Evolutionary conservation across 805 yeast species (phyloP), one percentile per base, ranked within the genome.

Genomic region (Candida tibetensis): DNA sequence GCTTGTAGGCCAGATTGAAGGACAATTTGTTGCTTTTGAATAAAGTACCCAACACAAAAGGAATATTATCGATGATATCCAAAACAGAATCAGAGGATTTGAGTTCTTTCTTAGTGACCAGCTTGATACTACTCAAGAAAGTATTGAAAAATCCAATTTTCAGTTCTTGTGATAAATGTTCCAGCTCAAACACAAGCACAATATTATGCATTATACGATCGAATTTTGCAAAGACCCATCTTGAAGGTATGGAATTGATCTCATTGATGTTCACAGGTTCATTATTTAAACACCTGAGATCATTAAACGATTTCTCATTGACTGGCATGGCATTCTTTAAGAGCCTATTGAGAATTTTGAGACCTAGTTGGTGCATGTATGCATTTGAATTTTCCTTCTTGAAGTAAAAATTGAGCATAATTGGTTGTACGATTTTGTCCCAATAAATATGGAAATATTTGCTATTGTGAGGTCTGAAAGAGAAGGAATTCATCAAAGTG

Each of bases 361-460:
- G 39, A 0, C 72, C 73, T 41, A 65, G 45, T 9, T 51, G 49
- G 39, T 64, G 53, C 58, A 61, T 44, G 27, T 53, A 44, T 1
- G 46, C 27, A 13, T 33, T 50, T 3, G 64, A 51, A 1, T 37
- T 17, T n/a, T 44, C 51, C 28, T 56, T 54, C 17, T 53, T 58
- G 52, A 67, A 66, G 33, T 66, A 67, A 35, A 69, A 60, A 28
- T 50, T 54, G 6, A 47, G 17, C 18, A 69, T 46, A 1, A 64
- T 47, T 1, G 65, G 64, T 27, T 55, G 61, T 8, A 69, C 42
- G 4, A 69, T 47, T 27, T 54, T 55, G 36, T 67, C 72, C 73
- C 73, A 69, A 28, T 60, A 58, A 6, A 62, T 42, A 32, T 58
- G 58, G 25, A 62, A 38, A 39, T 58, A 54, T 37, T 58, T 61